A percentile compares a stretch with the other conserved stretches of the same genome.
These are phyloP conservation scores for Fusarium fujikuroi DNA, from an alignment of 2,329 filamentous ascomycete species.

Conservation along the genomic window DNA sequence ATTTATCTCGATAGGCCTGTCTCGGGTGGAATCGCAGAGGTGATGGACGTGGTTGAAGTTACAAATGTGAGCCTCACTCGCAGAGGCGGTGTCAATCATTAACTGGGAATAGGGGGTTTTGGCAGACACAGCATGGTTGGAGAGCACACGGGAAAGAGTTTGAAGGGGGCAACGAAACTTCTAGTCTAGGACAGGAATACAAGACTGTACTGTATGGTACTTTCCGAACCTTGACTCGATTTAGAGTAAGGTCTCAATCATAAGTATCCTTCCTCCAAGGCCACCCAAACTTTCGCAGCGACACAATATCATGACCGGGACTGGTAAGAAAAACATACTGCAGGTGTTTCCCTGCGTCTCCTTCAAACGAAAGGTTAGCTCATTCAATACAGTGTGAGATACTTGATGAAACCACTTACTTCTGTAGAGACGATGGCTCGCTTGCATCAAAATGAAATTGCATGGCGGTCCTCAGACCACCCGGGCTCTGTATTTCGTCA, in stretches of 20 bases:
- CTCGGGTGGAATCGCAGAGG: rapidly evolving
- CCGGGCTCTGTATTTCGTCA: rapidly evolving
- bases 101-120: rapidly evolving
- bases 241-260: too few species aligned
- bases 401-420: neutral
- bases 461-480: neutral
- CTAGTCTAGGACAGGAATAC: neutral
- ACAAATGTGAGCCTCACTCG: rapidly evolving
- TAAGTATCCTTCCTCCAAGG: too few species aligned
- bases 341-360: rapidly evolving
- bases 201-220: neutral
- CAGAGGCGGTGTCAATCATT: rapidly evolving
- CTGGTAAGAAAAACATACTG: rapidly evolving
- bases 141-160: rapidly evolving
- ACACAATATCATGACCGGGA: rapidly evolving
- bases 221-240: rapidly evolving
- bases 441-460: neutral
- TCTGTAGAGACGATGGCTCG: rapidly evolving
- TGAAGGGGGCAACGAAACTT: rapidly evolving
- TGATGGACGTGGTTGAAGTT: rapidly evolving
- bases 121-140: rapidly evolving
- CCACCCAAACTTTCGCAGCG: rapidly evolving
- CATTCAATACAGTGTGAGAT: rapidly evolving
- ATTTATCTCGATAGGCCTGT: rapidly evolving
- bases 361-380: rapidly evolving